These are phyloP conservation scores for Fusarium mundagurra DNA, from an alignment of 2,329 filamentous ascomycete species.

Conservation along the genomic window DNA sequence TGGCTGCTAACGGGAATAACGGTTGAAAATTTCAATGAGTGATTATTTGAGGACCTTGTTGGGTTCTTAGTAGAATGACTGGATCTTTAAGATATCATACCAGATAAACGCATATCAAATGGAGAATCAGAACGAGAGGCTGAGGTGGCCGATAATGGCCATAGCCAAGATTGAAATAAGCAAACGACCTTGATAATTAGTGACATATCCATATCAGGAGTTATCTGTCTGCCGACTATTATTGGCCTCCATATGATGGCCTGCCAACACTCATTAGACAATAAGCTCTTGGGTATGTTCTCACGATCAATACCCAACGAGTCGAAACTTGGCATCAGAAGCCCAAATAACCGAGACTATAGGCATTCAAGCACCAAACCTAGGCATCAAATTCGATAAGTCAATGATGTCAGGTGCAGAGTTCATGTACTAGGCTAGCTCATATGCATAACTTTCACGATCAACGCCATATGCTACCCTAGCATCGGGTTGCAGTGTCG, in stretches of 20 bases:
- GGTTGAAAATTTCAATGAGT: neutral
- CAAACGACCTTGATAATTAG: neutral
- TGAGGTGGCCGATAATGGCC: neutral
- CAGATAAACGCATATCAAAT: neutral
- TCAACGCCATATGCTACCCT: neutral
- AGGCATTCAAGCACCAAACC: too few species aligned
- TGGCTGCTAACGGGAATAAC: neutral
- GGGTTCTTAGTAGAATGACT: rapidly evolving
- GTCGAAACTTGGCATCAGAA: neutral
- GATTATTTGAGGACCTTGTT: neutral
- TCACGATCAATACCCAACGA: rapidly evolving
- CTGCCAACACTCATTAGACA: neutral
- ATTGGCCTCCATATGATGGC: neutral
- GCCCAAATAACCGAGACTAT: too few species aligned
- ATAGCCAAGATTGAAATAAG: neutral
- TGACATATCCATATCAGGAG: rapidly evolving
- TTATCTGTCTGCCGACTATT: neutral
- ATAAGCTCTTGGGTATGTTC: rapidly evolving
- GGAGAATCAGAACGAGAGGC: neutral
- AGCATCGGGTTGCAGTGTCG: neutral
- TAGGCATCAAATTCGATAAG: too few species aligned
- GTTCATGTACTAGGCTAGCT: neutral
- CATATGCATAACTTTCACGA: neutral
- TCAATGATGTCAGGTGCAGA: neutral
- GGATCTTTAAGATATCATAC: rapidly evolving